Evolutionary conservation across 345 rosid species (phyloP).

Genomic region (Syzygium aqueum): DNA sequence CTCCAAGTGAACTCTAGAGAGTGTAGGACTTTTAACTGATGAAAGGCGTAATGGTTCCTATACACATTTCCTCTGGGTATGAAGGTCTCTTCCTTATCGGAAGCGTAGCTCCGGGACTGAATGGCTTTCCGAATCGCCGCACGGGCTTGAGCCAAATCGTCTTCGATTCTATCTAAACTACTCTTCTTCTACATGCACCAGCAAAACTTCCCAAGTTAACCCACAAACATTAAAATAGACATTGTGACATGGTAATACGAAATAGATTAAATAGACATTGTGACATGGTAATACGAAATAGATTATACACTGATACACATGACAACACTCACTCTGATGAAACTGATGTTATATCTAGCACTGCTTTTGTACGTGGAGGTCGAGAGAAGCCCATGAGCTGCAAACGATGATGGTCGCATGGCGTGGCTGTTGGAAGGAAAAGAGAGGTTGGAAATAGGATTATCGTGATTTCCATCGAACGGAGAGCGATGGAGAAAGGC

Average conservation of each 20-base stretch:
- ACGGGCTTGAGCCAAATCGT: conserved; percentile 34
- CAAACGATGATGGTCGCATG: conserved; percentile 1
- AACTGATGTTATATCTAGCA: neutral
- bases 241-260: neutral
- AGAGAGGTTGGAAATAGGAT: neutral
- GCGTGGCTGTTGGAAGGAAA: neutral
- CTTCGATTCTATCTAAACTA: conserved; percentile 21
- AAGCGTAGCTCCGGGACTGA: conserved; percentile 17
- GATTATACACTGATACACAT: neutral
- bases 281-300: neutral
- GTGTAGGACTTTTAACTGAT: conserved; percentile 33
- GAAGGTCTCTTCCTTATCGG: conserved; percentile 21
- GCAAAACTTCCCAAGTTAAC: neutral
- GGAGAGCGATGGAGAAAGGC: neutral
- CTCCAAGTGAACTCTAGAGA: neutral
- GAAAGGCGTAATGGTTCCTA: conserved; percentile 48
- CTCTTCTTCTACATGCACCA: conserved; percentile 6
- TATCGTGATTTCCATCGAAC: neutral
- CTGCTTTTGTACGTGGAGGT: conserved; percentile 6
- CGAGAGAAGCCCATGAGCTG: conserved; percentile 1
- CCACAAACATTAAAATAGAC: neutral
- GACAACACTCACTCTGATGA: neutral
- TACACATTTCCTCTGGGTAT: conserved; percentile 42
- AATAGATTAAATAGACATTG: neutral
- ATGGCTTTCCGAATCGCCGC: conserved; percentile 34